A percentile compares a stretch with the other conserved stretches of the same genome.
Evolutionary conservation across 2,329 filamentous ascomycete species (phyloP).

Genomic region (Didymella pinodella): DNA sequence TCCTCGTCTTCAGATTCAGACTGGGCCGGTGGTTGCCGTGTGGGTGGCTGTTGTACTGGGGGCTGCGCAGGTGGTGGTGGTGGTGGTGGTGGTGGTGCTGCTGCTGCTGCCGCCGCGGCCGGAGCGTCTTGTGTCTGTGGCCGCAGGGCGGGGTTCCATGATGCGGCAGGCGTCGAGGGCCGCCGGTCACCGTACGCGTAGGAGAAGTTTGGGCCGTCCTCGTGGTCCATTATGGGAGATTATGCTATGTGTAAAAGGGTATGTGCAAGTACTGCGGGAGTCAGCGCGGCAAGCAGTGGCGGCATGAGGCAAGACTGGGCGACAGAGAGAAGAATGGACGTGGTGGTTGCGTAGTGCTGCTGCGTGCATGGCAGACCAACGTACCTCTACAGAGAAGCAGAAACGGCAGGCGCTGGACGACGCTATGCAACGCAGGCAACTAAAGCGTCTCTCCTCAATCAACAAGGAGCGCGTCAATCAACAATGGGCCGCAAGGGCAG

Average conservation of each 20-base stretch:
- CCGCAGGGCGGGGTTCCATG: slow-evolving; percentile 65
- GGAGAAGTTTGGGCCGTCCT: slow-evolving; percentile 51
- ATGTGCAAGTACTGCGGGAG: slow-evolving; percentile 46
- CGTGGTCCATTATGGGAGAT: slow-evolving; percentile 46
- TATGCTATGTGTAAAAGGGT: slow-evolving; percentile 39
- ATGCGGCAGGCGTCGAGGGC: slow-evolving; percentile 38
- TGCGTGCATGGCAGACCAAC: slow-evolving; percentile 9
- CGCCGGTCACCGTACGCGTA: slow-evolving; percentile 47
- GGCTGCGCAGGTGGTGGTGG: slow-evolving; percentile 14
- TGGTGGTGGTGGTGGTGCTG: neutral
- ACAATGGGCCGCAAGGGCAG: slow-evolving; percentile 33
- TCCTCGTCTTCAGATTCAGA: slow-evolving; percentile 29
- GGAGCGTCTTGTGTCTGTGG: slow-evolving; percentile 35
- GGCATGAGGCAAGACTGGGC: neutral
- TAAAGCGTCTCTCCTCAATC: slow-evolving; percentile 11
- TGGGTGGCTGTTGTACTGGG: slow-evolving; percentile 9
- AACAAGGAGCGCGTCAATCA: slow-evolving; percentile 28
- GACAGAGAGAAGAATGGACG: neutral
- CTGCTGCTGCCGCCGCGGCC: slow-evolving; percentile 4
- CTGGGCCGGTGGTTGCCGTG: slow-evolving; percentile 21
- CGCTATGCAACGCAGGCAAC: slow-evolving; percentile 8
- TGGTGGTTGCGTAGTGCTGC: neutral
- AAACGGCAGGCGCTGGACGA: slow-evolving; percentile 26
- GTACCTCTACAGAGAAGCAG: slow-evolving; percentile 48
- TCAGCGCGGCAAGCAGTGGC: slow-evolving; percentile 32